Evolutionary conservation across 495 filamentous ascomycete species (phyloP), one percentile per base, ranked within the genome.

Genomic region (Hyaloscypha hepaticicola): DNA sequence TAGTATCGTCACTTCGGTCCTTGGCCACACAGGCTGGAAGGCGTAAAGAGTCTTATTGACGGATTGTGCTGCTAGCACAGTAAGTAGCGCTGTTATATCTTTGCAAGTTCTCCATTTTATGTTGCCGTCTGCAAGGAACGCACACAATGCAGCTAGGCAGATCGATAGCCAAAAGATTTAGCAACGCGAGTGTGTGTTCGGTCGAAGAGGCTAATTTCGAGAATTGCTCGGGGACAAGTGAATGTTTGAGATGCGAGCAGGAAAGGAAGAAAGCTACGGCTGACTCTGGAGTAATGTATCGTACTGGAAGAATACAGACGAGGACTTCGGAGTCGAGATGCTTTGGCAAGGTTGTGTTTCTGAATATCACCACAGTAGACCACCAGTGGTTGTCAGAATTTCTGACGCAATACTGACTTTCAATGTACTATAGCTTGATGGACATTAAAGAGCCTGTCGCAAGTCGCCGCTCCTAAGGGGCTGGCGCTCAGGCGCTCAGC

Each of bases 121-220:
- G 61, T 21, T 58, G 33, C 19, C 34, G 12, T 34, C 28, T 51
- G 61, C 61, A 64, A 31, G 53, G 8, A 64, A 27, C 24, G 53
- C 61, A 64, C 16, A 51, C 52, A 58, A 58, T 33, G n/a, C 48
- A 26, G 34, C 51, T 58, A 2, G 61, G 53, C 16, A 64, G 55
- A 64, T 64, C 52, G 48, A 64, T n/a, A 28, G 61, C 61, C 33
- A 64, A 16, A 24, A 58, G 52, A 27, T 57, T 50, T 26, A 64
- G 38, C 19, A 64, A 22, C 52, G 5, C 61, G 28, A 50, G n/a
- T 24, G 52, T 64, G 26, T 51, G 11, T 50, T 51, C 33, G n/a
- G 21, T 26, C 51, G 21, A 50, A 31, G 41, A 51, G 38, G 52
- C 26, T 50, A 64, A 22, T 6, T 58, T 45, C 26, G 0, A 29